These are phyloP conservation scores for Suhomyces sp. DNA, from an alignment of 805 yeast genomes.

Conservation along the genomic window DNA sequence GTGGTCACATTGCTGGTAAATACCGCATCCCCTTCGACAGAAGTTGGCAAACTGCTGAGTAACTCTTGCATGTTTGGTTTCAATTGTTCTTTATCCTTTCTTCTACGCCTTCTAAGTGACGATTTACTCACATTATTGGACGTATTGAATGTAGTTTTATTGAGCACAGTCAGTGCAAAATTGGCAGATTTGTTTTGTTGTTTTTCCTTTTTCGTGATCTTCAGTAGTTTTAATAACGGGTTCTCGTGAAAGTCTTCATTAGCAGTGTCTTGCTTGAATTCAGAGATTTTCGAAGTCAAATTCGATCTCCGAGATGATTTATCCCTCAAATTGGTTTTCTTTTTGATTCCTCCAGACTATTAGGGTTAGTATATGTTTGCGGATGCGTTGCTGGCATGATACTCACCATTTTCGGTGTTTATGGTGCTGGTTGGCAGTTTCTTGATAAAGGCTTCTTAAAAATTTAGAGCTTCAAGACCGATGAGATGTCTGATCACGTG, in stretches of 20 bases:
- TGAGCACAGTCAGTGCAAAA: slow-evolving; percentile 30
- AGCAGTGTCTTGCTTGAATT: slow-evolving; percentile 20
- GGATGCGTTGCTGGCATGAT: too few species aligned
- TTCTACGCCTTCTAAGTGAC: slow-evolving; percentile 60
- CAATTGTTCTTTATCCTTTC: slow-evolving; percentile 58
- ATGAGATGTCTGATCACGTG: too few species aligned
- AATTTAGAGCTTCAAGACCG: too few species aligned
- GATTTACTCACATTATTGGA: slow-evolving; percentile 62
- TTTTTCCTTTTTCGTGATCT: slow-evolving; percentile 55
- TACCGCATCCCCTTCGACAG: slow-evolving; percentile 15
- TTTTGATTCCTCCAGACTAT: slow-evolving; percentile 34
- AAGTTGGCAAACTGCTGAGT: slow-evolving; percentile 48
- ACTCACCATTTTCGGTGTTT: too few species aligned
- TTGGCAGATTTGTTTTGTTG: slow-evolving; percentile 39
- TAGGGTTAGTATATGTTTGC: too few species aligned
- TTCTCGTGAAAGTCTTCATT: slow-evolving; percentile 26
- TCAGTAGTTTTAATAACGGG: slow-evolving; percentile 54
- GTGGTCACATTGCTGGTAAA: slow-evolving; percentile 13
- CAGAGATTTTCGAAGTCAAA: slow-evolving; percentile 27
- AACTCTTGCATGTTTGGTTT: slow-evolving; percentile 69
- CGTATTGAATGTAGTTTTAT: slow-evolving; percentile 31
- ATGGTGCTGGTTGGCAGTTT: too few species aligned
- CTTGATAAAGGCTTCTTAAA: too few species aligned
- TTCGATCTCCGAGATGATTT: slow-evolving; percentile 25
- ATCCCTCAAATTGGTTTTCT: slow-evolving; percentile 36